phyloP scores from a whole-genome alignment of 1,139 yeast genomes.

The Suhomyces anneliseae region DNA sequence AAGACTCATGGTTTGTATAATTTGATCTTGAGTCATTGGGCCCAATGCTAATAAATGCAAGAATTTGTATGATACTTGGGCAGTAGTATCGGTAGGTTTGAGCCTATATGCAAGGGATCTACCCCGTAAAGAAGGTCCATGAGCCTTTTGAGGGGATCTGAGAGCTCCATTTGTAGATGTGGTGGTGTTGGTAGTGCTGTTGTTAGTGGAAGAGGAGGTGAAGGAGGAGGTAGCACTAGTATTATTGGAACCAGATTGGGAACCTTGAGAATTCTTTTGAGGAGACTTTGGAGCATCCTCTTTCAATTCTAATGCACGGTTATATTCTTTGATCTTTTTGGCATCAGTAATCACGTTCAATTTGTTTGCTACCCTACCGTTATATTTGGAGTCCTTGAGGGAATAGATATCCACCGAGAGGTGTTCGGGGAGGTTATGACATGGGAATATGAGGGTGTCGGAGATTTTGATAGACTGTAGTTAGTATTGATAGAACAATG shows the following conservation, averaged over 20 bases:
- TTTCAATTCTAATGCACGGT: conserved; percentile 12
- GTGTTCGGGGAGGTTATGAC: conserved; percentile 36
- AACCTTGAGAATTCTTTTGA: not conserved
- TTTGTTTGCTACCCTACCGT: conserved; percentile 35
- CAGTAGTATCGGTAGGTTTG: conserved; percentile 21
- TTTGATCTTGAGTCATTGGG: conserved; percentile 28
- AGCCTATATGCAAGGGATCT: conserved; percentile 20
- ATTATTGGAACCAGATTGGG: conserved; percentile 1
- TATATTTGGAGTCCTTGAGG: conserved; percentile 17
- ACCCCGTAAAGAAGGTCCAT: conserved; percentile 1
- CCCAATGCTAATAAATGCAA: conserved; percentile 41
- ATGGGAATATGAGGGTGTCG: conserved; percentile 33
- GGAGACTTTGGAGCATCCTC: conserved; percentile 8
- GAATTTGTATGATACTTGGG: conserved; percentile 26
- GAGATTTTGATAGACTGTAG: conserved; percentile 29
- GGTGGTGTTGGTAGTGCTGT: conserved; percentile 4
- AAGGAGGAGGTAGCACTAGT: not conserved
- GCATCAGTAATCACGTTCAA: conserved; percentile 36
- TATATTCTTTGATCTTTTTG: conserved; percentile 27
- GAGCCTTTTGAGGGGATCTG: not conserved
- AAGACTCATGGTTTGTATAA: conserved; percentile 15
- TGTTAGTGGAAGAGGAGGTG: not conserved
- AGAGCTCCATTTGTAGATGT: not conserved
- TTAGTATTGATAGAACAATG: conserved; percentile 6
- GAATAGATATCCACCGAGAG: conserved; percentile 39